These are phyloP conservation scores for Chrysopogon serrulatus DNA, from an alignment of 176 grass and related monocot species.

Conservation along the genomic window DNA sequence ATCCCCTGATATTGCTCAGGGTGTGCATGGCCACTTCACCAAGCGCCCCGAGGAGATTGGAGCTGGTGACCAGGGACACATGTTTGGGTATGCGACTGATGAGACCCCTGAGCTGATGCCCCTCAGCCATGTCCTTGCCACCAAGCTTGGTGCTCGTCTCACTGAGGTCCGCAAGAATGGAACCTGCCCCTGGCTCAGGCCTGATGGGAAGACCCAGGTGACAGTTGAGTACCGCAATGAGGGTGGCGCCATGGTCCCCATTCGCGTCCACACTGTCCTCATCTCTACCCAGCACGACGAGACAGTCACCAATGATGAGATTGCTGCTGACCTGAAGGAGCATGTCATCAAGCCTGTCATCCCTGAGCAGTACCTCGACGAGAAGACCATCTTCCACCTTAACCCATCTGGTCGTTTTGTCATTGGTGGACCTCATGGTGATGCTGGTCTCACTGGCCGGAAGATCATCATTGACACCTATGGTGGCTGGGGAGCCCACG, in stretches of 20 bases:
- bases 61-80: conserved; percentile 57
- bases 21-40: conserved; percentile 56
- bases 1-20: conserved; percentile 53
- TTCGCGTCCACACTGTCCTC: conserved; percentile 47
- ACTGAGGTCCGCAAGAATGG: conserved; percentile 59
- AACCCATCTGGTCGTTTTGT: conserved; percentile 60
- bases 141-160: conserved; percentile 50
- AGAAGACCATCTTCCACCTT: conserved; percentile 61
- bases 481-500: conserved; percentile 52
- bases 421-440: conserved; percentile 56
- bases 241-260: conserved; percentile 39
- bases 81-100: conserved; percentile 63
- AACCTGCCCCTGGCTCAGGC: conserved; percentile 48
- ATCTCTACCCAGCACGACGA: conserved; percentile 64
- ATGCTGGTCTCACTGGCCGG: conserved; percentile 54
- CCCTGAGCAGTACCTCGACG: conserved; percentile 51
- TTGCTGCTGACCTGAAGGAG: conserved; percentile 54
- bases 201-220: conserved; percentile 56
- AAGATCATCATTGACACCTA: conserved; percentile 67
- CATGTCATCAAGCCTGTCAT: conserved; percentile 58
- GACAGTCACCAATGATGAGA: conserved; percentile 60
- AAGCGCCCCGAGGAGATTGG: conserved; percentile 64
- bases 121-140: conserved; percentile 58
- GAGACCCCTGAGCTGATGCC: conserved; percentile 62
- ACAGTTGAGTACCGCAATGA: conserved; percentile 58